Base-by-base conservation (phyloP, 108 stramenopile genomes). In the Cyclotella cryptica region DNA sequence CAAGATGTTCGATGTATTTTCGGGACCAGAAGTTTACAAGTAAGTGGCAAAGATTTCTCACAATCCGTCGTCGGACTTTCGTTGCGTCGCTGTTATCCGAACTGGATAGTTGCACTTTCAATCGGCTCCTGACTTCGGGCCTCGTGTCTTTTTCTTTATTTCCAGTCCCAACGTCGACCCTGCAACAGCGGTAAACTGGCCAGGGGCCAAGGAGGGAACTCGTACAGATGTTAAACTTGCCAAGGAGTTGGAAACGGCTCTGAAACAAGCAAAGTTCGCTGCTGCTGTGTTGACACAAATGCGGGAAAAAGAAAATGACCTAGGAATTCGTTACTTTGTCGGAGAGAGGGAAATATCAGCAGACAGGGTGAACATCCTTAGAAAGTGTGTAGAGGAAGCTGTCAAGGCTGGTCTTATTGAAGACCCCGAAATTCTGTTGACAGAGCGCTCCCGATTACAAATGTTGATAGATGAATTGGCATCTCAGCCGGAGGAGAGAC, bases 11-110 rank as follows among this genome's bases (percentile, higher is more conserved):
- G 95, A 96, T 82, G 66, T 93, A 39, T 86, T 96, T 57, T 92
- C 92, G 35, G 95, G 95, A 15, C 95, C 95, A 22, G 91, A 92
- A 72, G 71, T 85, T 17, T 93, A 93, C 75, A 89, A 92, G 35
- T 35, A 35, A 35, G 35, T 35, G 35, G 6, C 35, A 5, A 35
- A 35, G 35, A 2, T 2, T 35, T 35, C 35, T 6, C 6, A 35
- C 2, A 35, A 6, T 35, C 6, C 35, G 6, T 35, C 6, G 35
- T 35, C 2, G 35, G 35, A 35, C 35, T 35, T 35, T 6, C 35
- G 35, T 35, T 35, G 35, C 35, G 35, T 35, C 35, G 35, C 35
- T 35, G 2, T 35, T 6, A 35, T 35, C 4, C 6, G 6, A 35
- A 35, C 35, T 35, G 35, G 35, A 35, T 2, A 35, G 2, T 6